Percentiles rank a stretch among this genome's conserved stretches.
Evolutionary conservation across 2,329 filamentous ascomycete genomes (phyloP).

Genomic region (Fusarium piperis): DNA sequence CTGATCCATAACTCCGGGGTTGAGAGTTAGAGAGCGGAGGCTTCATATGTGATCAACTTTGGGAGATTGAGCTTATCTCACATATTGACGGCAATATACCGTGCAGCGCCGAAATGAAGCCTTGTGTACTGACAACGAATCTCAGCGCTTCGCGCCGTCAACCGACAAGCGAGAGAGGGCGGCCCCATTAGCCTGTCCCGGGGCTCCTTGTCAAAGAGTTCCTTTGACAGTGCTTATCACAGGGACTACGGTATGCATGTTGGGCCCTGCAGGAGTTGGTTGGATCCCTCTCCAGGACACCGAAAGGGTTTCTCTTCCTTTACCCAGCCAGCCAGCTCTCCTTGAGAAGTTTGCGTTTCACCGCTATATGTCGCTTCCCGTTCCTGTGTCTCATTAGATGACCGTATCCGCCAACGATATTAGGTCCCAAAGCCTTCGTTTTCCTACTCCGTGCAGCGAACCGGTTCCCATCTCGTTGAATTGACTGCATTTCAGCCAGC

Average conservation of each 20-base stretch:
- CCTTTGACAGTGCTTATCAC: conserved; percentile 9
- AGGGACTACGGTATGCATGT: conserved; percentile 39
- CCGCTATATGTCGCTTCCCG: conserved; percentile 30
- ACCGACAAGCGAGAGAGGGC: conserved; percentile 28
- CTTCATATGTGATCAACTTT: not conserved
- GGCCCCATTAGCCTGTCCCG: conserved; percentile 21
- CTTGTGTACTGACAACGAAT: conserved; percentile 30
- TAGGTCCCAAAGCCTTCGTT: not conserved
- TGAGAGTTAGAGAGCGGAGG: not conserved
- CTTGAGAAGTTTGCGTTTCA: conserved; percentile 28
- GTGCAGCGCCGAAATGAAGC: conserved; percentile 24
- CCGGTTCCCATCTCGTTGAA: not conserved
- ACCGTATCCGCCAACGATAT: conserved; percentile 21
- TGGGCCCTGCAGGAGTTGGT: conserved; percentile 33
- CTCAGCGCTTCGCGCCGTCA: conserved; percentile 30
- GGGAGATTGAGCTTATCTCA: conserved; percentile 5
- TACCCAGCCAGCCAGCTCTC: conserved; percentile 15
- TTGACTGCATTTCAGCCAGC: not conserved
- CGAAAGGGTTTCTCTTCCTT: conserved; percentile 1
- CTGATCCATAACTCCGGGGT: not conserved
- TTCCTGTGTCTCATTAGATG: conserved; percentile 27
- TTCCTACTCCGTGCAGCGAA: not conserved
- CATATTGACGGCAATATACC: conserved; percentile 12
- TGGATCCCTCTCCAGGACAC: conserved; percentile 1
- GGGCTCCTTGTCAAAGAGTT: conserved; percentile 22